Conservation (phyloP, 352 stramenopile genomes). For the Globisporangium heterothallicum region DNA sequence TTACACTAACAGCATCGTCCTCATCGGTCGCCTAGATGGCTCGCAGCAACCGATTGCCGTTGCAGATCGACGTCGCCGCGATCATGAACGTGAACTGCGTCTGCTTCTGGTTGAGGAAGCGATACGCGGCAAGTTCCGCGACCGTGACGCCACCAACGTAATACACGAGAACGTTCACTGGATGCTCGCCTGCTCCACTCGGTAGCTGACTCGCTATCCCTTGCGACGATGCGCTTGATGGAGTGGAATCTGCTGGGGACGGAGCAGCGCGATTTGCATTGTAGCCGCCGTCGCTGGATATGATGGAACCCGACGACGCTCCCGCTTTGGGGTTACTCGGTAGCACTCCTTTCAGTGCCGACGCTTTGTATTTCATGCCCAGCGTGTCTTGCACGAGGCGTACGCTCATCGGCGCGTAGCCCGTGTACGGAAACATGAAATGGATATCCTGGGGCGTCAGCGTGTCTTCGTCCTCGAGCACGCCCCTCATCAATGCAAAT, state of each 20-base stretch:
- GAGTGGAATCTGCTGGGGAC: too few relatives aligned
- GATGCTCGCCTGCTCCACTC: background rate
- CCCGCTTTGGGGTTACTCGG: background rate
- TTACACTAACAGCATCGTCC: too few relatives aligned
- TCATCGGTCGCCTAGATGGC: conserved; percentile 48
- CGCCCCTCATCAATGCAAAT: conserved; percentile 31
- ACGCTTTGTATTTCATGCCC: conserved; percentile 58
- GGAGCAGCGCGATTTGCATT: too few relatives aligned
- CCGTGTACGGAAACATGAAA: conserved; percentile 85
- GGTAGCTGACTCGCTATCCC: too few relatives aligned
- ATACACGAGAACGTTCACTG: conserved; percentile 60
- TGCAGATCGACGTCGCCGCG: conserved; percentile 69
- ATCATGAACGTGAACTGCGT: conserved; percentile 57
- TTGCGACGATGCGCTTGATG: too few relatives aligned
- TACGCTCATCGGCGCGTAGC: conserved; percentile 81
- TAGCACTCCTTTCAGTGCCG: conserved; percentile 12
- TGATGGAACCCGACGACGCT: background rate
- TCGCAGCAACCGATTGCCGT: conserved; percentile 57
- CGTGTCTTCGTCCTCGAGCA: conserved; percentile 49
- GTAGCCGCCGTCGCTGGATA: background rate
- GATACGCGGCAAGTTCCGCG: conserved; percentile 72
- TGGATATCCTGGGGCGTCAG: conserved; percentile 55
- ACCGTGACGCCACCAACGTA: conserved; percentile 82
- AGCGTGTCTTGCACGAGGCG: conserved; percentile 71
- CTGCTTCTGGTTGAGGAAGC: conserved; percentile 69